Evolutionary conservation across 2,329 filamentous ascomycete species (phyloP), one percentile per base, ranked within the genome.

Genomic region (Tolypocladium pustulatum): DNA sequence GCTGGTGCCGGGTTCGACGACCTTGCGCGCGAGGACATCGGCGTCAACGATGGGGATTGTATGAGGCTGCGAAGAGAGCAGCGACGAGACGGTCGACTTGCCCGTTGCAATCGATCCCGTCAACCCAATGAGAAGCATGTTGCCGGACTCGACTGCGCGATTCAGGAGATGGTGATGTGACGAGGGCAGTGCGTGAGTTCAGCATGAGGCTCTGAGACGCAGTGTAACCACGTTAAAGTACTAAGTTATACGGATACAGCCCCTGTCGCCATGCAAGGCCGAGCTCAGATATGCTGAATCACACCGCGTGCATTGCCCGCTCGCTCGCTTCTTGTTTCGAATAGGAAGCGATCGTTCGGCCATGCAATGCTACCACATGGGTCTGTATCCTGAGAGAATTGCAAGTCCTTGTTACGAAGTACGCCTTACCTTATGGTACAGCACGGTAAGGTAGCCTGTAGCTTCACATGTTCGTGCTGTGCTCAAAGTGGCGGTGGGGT

Each of bases 51-150:
- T 82, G 67, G 94, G 92, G 61, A 99, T 82, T 61, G 84, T 87
- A 78, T 97, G 89, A 0, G 93, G 94, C 6, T 89, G 79, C 5
- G 84, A 80, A 56, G 88, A 85, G 67, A 99, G 89, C 65, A 96
- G 82, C 43, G 82, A 80, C 34, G 94, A 96, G 58, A 97, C 91
- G 64, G 93, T 99, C 53, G 93, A 96, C 82, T 99, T 99, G 72
- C 94, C 94, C 7, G 94, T 99, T 61, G 94, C 94, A 70, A 99
- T 97, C 61, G 92, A 96, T 71, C 94, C 94, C 10, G 94, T 99
- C 32, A 99, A 85, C 59, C 94, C 94, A 67, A 99, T 91, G 68
- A 99, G 86, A 55, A 97, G 84, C 94, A 60, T 59, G 64, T 34
- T 59, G 56, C 43, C 25, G 22, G 43, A 25, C 27, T 46, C 43